Evolutionary conservation across 1,139 yeast species (phyloP), one percentile per base, ranked within the genome.

Genomic region (Saccharomyces hybrid): DNA sequence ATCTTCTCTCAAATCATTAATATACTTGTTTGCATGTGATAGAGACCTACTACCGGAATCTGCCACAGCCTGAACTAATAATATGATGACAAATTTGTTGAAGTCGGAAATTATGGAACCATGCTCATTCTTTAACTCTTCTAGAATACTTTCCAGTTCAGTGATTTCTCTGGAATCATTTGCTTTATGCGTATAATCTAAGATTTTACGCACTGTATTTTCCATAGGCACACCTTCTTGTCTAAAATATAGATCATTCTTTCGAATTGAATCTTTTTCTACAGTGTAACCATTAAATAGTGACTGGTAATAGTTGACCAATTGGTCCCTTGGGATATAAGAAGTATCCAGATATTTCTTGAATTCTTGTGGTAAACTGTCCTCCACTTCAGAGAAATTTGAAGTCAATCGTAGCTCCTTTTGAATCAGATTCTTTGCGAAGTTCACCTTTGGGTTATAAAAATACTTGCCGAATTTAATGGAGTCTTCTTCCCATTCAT

Each of bases 41-140:
- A 91, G 79, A 0, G 98, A 90, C 67, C 98, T 80, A 50, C 89
- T 86, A 27, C 98, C 97, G 57, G 90, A 83, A 64, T 83, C 85
- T 50, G 95, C 87, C 54, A 89, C 78, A 0, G 87, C 78, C 65
- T 88, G 91, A 61, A 86, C 77, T 26, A 90, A 71, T 28, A 88
- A 73, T 41, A 86, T 81, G 47, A 86, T 75, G 47, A 82, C 68
- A 57, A 84, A 73, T 59, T 78, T 70, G 61, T 78, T 74, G 60
- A 80, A 58, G 66, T 79, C 71, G 2, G 69, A 62, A 65, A 55
- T 65, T 56, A 49, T 57, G 56, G 50, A 63, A 56, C 63, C 63
- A 50, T 59, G 56, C 47, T 68, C 67, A 23, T 70, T 71, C 50
- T 65, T 68, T 31, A 80, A 62, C 25, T 65, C 70, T 4, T 66